These are phyloP conservation scores for Casuarina equisetifolia DNA, from an alignment of 306 rosid genomes.

Conservation along the genomic window DNA sequence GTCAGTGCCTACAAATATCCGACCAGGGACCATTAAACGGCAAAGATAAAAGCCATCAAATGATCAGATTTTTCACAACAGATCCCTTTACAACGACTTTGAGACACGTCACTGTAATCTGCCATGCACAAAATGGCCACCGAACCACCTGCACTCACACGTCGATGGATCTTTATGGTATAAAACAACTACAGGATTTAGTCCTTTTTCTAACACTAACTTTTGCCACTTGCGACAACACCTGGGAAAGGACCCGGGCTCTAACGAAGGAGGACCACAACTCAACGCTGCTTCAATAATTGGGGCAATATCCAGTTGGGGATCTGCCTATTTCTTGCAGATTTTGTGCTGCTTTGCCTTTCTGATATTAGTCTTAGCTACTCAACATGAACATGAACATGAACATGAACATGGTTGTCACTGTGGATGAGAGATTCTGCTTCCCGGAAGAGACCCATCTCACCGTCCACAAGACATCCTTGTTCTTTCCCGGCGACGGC, in stretches of 20 bases:
- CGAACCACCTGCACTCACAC: no score
- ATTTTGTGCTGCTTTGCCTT: background rate
- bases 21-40: no score
- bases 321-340: background rate
- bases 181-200: background rate
- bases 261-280: background rate
- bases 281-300: no score
- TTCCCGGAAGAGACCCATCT: conserved; percentile 25
- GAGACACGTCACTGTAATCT: no score
- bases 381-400: background rate
- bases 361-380: background rate
- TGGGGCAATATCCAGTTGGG: background rate
- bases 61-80: no score
- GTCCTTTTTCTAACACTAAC: background rate
- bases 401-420: conserved; percentile 14
- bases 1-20: no score
- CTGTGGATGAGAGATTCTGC: conserved; percentile 29
- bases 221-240: background rate
- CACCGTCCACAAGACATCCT: conserved; percentile 33
- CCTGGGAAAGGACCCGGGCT: no score
- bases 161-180: no score
- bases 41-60: no score
- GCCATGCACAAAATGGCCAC: no score
- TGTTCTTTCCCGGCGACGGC: conserved; percentile 37
- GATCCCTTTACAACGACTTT: no score